phyloP scores from a whole-genome alignment of 345 rosid genomes.

The Pistacia atlantica region DNA sequence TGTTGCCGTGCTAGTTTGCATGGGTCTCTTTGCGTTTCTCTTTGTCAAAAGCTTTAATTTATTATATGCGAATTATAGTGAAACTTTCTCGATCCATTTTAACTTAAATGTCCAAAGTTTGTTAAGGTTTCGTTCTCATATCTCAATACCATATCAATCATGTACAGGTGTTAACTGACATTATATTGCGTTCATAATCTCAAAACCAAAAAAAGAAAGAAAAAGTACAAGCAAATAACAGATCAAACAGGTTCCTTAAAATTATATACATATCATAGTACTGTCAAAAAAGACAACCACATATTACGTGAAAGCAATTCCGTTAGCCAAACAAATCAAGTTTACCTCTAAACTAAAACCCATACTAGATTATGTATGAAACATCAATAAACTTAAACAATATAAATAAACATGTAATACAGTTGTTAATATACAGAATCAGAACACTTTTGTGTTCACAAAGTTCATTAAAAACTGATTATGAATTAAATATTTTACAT shows the following conservation, averaged over 20 bases:
- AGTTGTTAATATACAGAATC: background rate
- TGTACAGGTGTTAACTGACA: too few species aligned
- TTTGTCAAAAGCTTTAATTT: too few species aligned
- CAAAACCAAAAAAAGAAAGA: background rate
- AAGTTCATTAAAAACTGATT: too few species aligned
- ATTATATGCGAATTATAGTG: too few species aligned
- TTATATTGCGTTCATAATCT: too few species aligned
- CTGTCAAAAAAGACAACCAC: background rate
- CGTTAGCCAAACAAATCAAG: too few species aligned
- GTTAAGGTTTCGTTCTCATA: background rate
- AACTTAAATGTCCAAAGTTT: background rate
- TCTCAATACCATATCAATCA: background rate
- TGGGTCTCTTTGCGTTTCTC: too few species aligned
- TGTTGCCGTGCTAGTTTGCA: too few species aligned
- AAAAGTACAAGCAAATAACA: background rate
- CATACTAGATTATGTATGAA: background rate
- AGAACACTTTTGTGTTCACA: background rate
- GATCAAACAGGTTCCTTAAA: background rate
- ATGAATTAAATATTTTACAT: too few species aligned
- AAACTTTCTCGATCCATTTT: too few species aligned
- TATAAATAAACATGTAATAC: background rate
- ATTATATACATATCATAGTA: background rate
- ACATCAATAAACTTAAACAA: background rate
- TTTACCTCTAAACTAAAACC: background rate
- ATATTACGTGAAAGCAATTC: background rate